These are phyloP conservation scores for Venturia asperata DNA, from an alignment of 2,329 filamentous ascomycete genomes.

Conservation along the genomic window DNA sequence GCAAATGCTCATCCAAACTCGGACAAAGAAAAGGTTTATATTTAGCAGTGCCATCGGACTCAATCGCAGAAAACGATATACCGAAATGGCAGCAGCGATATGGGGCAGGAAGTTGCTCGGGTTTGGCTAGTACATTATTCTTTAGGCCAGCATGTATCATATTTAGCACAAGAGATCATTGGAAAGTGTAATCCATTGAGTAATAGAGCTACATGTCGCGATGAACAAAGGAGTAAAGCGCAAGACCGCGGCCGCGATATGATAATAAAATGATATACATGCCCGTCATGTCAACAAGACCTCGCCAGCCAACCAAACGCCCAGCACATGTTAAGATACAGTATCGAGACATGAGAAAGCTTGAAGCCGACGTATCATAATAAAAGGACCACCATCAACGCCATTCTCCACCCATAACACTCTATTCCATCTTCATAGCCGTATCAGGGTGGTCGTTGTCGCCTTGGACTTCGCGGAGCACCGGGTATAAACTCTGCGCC, in stretches of 20 bases:
- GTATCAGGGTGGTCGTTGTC: constrained; percentile 9
- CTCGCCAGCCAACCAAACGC: not conserved
- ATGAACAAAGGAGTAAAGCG: not conserved
- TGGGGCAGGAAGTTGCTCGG: too few species aligned
- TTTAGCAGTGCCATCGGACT: too few species aligned
- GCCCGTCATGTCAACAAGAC: not conserved
- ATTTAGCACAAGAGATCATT: too few species aligned
- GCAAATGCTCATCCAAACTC: not conserved
- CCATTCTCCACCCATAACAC: not conserved
- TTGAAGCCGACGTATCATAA: not conserved
- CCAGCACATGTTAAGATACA: not conserved
- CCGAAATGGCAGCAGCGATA: too few species aligned
- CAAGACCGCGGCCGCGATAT: not conserved
- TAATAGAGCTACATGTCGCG: not conserved
- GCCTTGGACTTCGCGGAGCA: constrained; percentile 34
- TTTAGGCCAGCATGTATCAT: too few species aligned
- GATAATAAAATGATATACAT: not conserved
- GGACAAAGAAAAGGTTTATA: not conserved
- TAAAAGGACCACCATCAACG: not conserved
- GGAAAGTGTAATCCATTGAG: not conserved
- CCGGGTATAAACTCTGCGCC: constrained; percentile 35
- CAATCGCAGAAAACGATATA: too few species aligned
- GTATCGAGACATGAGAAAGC: not conserved
- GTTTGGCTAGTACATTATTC: too few species aligned
- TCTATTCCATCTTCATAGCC: constrained; percentile 8